Conservation (phyloP, 1,284 basidiomycete species). For the Ganoderma meredithae region DNA sequence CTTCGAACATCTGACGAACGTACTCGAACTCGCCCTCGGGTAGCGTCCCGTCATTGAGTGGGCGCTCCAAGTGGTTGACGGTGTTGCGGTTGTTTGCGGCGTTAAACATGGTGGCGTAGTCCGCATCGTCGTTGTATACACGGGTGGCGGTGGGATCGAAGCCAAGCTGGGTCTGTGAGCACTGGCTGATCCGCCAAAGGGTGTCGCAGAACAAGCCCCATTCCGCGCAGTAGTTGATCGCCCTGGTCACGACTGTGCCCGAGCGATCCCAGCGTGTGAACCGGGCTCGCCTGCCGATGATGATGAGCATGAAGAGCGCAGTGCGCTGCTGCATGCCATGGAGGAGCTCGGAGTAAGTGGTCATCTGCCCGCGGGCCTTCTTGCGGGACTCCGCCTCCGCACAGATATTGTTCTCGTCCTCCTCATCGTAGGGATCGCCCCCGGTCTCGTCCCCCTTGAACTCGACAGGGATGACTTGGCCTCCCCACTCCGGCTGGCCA, state of each 20-base stretch:
- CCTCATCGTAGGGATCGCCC: slow-evolving; percentile 11
- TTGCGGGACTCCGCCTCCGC: background rate
- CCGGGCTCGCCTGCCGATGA: background rate
- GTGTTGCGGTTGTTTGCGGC: background rate
- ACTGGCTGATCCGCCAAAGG: slow-evolving; percentile 34
- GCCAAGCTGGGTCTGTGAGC: slow-evolving; percentile 40
- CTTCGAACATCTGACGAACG: slow-evolving; percentile 9
- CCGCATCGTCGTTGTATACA: background rate
- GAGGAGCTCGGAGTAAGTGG: slow-evolving; percentile 4
- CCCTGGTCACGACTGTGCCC: background rate
- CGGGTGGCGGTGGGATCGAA: slow-evolving; percentile 14
- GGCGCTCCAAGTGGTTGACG: background rate
- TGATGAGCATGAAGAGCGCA: slow-evolving; percentile 3
- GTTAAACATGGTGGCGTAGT: background rate
- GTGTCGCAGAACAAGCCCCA: slow-evolving; percentile 4
- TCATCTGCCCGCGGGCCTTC: slow-evolving; percentile 2
- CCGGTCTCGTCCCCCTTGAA: background rate
- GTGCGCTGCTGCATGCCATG: slow-evolving; percentile 6
- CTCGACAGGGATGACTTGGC: slow-evolving; percentile 8
- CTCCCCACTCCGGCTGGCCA: background rate
- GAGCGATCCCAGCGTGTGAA: slow-evolving; percentile 16
- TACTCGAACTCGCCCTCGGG: slow-evolving; percentile 5
- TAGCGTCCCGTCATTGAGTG: background rate
- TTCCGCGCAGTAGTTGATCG: slow-evolving; percentile 9
- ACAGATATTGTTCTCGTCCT: background rate